A percentile compares a stretch with the other conserved stretches of the same genome.
These are phyloP conservation scores for Sphaerulina populicola DNA, from an alignment of 2,329 filamentous ascomycete species.

Conservation along the genomic window DNA sequence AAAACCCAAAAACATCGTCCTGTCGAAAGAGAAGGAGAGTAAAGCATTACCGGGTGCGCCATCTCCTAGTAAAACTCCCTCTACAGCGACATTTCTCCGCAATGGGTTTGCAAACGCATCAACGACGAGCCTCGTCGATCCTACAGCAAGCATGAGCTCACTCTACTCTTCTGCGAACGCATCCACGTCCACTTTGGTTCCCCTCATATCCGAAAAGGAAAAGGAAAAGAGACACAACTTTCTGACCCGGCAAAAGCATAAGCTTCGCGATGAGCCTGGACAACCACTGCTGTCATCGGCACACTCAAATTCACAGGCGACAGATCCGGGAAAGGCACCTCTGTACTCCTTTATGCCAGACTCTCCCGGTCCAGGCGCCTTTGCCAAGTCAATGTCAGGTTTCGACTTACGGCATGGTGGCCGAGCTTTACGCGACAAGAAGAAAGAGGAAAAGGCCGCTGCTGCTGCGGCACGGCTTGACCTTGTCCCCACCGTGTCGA, in stretches of 20 bases:
- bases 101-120: conserved; percentile 59
- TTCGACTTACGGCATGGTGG: conserved; percentile 71
- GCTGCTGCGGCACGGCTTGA: conserved; percentile 31
- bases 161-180: conserved; percentile 69
- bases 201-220: conserved; percentile 51
- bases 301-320: conserved; percentile 66
- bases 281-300: conserved; percentile 66
- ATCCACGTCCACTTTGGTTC: conserved; percentile 67
- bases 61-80: conserved; percentile 46
- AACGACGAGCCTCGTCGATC: conserved; percentile 60
- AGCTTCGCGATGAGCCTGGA: conserved; percentile 58
- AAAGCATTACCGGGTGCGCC: conserved; percentile 58
- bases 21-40: conserved; percentile 58
- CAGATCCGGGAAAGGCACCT: conserved; percentile 65
- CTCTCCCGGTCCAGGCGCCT: conserved; percentile 61
- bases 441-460: conserved; percentile 46
- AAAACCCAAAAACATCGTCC: conserved; percentile 64
- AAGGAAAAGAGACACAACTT: conserved; percentile 76
- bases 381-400: conserved; percentile 74
- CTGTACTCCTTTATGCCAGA: conserved; percentile 73
- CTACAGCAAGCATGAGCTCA: conserved; percentile 48
- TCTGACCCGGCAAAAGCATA: conserved; percentile 68
- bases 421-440: conserved; percentile 67
- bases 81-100: conserved; percentile 53
- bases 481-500: conserved; percentile 28